phyloP scores from a whole-genome alignment of 768 basidiomycete species.

The Russula sp. region DNA sequence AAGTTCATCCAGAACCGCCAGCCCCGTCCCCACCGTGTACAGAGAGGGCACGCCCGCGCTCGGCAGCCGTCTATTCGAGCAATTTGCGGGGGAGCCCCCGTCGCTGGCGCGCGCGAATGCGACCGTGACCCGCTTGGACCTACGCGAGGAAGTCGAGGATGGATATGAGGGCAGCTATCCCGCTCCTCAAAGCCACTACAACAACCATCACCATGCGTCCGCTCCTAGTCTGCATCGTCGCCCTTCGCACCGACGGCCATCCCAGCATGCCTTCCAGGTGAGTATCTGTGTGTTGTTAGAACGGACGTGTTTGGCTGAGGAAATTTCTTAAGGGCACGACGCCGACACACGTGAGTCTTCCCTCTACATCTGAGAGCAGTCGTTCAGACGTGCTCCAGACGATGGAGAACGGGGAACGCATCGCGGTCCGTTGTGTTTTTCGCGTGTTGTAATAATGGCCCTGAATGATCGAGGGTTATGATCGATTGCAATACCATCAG shows the following conservation, averaged over 20 bases:
- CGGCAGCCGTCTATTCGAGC: constrained; percentile 18
- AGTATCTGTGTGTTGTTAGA: neutral
- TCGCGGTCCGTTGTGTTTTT: constrained; percentile 11
- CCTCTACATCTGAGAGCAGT: constrained; percentile 9
- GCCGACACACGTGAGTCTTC: neutral
- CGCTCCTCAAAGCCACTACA: neutral
- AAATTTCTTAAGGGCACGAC: neutral
- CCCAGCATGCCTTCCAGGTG: constrained; percentile 5
- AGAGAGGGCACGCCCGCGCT: constrained; percentile 3
- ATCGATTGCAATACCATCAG: neutral
- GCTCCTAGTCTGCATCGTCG: neutral
- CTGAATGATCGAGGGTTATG: neutral
- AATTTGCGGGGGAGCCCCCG: neutral
- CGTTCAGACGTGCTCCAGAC: constrained; percentile 18
- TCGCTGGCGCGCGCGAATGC: neutral
- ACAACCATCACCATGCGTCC: neutral
- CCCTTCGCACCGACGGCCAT: constrained; percentile 3
- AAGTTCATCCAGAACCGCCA: constrained; percentile 9
- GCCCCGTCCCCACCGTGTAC: constrained; percentile 19
- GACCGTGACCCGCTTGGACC: constrained; percentile 13
- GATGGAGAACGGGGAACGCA: constrained; percentile 14
- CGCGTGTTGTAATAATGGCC: no score
- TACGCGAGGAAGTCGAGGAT: constrained; percentile 6
- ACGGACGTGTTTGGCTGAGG: constrained; percentile 1
- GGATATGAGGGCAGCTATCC: neutral